These are phyloP conservation scores for Pseudopithomyces chartarum DNA, from an alignment of 2,329 filamentous ascomycete species.

Conservation along the genomic window DNA sequence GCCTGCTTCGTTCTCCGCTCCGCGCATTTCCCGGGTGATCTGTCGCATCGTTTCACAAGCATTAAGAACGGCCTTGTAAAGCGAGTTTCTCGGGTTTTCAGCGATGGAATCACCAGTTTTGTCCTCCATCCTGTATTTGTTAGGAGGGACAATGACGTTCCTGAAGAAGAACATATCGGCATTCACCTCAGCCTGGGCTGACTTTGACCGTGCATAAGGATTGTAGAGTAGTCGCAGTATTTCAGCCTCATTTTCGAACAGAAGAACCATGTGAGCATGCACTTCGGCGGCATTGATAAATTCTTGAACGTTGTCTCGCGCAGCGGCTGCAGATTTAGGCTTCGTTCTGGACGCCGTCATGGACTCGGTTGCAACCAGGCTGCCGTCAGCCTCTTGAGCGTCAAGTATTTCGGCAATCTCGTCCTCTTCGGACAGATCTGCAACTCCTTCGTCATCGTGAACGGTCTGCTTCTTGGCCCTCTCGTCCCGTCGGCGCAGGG, in stretches of 20 bases:
- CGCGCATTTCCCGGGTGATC: conserved; percentile 72
- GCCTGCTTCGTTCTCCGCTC: conserved; percentile 45
- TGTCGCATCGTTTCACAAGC: conserved; percentile 74
- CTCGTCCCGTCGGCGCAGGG: conserved; percentile 57
- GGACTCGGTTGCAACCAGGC: conserved; percentile 56
- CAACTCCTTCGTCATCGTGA: conserved; percentile 71
- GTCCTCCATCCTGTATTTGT: conserved; percentile 86
- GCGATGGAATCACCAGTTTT: conserved; percentile 81
- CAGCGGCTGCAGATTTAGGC: conserved; percentile 44
- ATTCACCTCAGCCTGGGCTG: conserved; percentile 59
- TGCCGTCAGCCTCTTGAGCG: conserved; percentile 51
- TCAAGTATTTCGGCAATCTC: conserved; percentile 42
- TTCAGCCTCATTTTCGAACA: conserved; percentile 88
- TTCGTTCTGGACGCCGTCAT: conserved; percentile 42
- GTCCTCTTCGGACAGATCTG: conserved; percentile 63
- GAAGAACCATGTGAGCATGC: conserved; percentile 72
- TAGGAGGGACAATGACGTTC: conserved; percentile 86
- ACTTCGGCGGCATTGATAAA: conserved; percentile 87
- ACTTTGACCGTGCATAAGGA: conserved; percentile 68
- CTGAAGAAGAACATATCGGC: conserved; percentile 95
- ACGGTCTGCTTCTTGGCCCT: conserved; percentile 50
- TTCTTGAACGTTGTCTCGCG: conserved; percentile 58
- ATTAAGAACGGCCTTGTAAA: conserved; percentile 84
- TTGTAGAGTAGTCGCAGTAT: conserved; percentile 85
- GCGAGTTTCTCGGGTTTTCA: conserved; percentile 84